Conservation (phyloP, 257 asterid genomes). For the Solanum etuberosum region DNA sequence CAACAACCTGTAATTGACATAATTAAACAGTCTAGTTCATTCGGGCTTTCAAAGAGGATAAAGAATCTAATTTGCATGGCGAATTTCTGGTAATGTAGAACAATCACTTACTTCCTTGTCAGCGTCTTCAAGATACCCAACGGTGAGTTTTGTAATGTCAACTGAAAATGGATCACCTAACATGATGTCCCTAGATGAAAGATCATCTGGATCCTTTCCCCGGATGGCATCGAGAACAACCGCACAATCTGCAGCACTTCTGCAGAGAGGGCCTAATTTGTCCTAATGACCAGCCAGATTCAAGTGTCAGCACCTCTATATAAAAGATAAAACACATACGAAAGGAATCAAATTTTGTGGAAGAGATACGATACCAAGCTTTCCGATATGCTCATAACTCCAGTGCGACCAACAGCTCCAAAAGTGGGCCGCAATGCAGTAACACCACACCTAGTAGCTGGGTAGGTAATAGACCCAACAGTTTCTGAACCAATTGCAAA, state of each 20-base stretch:
- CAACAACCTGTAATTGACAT: conserved; percentile 40
- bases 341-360: not conserved
- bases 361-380: conserved; percentile 53
- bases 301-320: not conserved
- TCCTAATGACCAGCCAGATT: conserved; percentile 34
- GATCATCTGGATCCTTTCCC: conserved; percentile 76
- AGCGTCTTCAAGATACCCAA: conserved; percentile 86
- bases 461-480: conserved; percentile 84
- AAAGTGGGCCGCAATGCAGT: conserved; percentile 87
- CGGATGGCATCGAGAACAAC: conserved; percentile 55
- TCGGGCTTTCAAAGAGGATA: not conserved
- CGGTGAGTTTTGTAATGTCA: conserved; percentile 61
- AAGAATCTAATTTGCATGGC: not conserved
- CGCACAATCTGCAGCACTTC: conserved; percentile 74
- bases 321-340: not conserved
- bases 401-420: conserved; percentile 82
- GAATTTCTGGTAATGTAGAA: not conserved
- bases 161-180: conserved; percentile 66
- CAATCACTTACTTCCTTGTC: conserved; percentile 60
- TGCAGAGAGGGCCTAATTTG: conserved; percentile 84
- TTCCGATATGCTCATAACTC: conserved; percentile 89
- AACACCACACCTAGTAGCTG: conserved; percentile 91
- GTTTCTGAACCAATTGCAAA: conserved; percentile 96
- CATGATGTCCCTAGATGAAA: conserved; percentile 62
- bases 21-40: not conserved